Evolutionary conservation across 805 yeast species (phyloP), one percentile per base, ranked within the genome.

Genomic region (Metschnikowia kofuensis): DNA sequence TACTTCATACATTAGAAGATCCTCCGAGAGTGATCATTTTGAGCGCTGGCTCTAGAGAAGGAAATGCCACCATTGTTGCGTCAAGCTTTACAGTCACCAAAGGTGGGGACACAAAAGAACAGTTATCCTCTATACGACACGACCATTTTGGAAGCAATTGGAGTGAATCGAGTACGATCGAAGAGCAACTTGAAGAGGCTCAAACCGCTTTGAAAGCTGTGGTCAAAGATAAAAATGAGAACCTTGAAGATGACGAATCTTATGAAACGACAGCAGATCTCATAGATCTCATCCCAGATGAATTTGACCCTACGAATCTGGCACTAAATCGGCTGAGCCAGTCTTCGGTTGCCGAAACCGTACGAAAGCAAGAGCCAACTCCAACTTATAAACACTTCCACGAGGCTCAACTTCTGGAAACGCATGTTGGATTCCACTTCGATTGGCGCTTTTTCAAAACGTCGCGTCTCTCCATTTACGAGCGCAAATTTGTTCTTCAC

Each of bases 401-500:
- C 40, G 59, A 55, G 35, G 55, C 57, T 2, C 38, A 42, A 13
- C 27, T 53, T 15, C 8, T 6, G 6, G 50, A 43, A 11, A 38
- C 48, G 11, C 38, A 39, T 26, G 34, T 32, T 12, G 57, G 57
- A 5, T 40, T 31, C n/a, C 65, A 61, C 42, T 57, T 49, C 40
- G 65, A 61, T 42, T 60, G 63, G 65, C 45, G 63, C 15, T 59
- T 61, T 36, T 61, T 59, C 43, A 42, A 35, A 28, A 39, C 13
- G 14, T n/a, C 36, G 9, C 30, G 28, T 3, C 52, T 48, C 42
- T 55, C 67, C 1, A 46, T 54, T 12, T 66, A 65, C 51, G 77
- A 76, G 42, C 55, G 52, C 37, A 62, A 52, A 47, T 40, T 43
- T 4, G 31, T 54, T n/a, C 41, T 66, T 66, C 83, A 80, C 56